A percentile compares a stretch with the other conserved stretches of the same genome.
These are phyloP conservation scores for Mycosarcoma maydis DNA, from an alignment of 1,284 basidiomycete species.

Conservation along the genomic window DNA sequence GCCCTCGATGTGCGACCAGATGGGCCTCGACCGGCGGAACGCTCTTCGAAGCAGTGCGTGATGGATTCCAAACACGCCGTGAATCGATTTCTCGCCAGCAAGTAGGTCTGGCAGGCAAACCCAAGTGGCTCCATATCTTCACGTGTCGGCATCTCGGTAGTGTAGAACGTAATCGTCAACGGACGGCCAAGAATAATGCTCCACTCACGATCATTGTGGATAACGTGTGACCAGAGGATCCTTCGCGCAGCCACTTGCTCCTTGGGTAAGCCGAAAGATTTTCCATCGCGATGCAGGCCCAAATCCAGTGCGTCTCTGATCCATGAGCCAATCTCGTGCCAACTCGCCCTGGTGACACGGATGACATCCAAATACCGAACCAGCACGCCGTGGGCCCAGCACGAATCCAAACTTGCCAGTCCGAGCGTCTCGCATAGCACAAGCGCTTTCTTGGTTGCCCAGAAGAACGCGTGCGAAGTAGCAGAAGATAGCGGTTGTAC, in stretches of 20 bases:
- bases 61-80: constrained; percentile 42
- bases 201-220: constrained; percentile 52
- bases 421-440: constrained; percentile 47
- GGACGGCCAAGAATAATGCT: constrained; percentile 47
- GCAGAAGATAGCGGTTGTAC: constrained; percentile 45
- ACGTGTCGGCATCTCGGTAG: constrained; percentile 45
- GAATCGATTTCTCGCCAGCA: constrained; percentile 41
- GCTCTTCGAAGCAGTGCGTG: constrained; percentile 47
- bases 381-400: constrained; percentile 47
- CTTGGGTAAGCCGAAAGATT: constrained; percentile 44
- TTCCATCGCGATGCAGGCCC: constrained; percentile 43
- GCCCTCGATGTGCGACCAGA: constrained; percentile 33
- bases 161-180: constrained; percentile 42
- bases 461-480: constrained; percentile 46
- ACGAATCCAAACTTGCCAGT: constrained; percentile 42
- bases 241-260: constrained; percentile 41
- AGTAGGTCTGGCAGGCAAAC: constrained; percentile 44
- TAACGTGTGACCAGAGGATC: constrained; percentile 49
- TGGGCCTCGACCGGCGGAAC: constrained; percentile 25
- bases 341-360: constrained; percentile 41
- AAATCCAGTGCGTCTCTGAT: constrained; percentile 44
- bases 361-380: constrained; percentile 48
- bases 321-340: constrained; percentile 50
- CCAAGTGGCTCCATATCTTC: constrained; percentile 44
- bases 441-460: constrained; percentile 48